Evolutionary conservation across 2,329 filamentous ascomycete species (phyloP), one percentile per base, ranked within the genome.

Genomic region (Epichloe elymi): DNA sequence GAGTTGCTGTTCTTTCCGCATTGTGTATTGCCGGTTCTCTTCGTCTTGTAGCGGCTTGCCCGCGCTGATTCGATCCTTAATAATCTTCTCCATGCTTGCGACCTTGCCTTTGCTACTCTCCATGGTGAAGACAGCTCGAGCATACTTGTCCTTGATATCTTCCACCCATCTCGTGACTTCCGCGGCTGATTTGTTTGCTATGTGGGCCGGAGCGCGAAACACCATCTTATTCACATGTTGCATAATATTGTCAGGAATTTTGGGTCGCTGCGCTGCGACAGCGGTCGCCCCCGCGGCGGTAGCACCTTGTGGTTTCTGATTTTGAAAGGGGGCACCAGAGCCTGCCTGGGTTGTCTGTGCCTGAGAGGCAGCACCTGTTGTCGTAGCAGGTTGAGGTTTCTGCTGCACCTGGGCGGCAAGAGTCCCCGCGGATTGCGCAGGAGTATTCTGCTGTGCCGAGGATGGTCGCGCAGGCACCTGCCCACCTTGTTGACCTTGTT

Each of bases 141-240:
- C 65, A 52, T 79, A 78, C 50, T 68, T 69, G 0, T 67, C 63
- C 57, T 71, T 76, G 35, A 71, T 64, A 1, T 76, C 71, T 7
- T 70, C 65, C 2, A 73, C 59, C 73, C 74, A 79, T 54, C 75
- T 74, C 2, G 67, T 66, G 4, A 69, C 65, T n/a, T 74, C 69
- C 0, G 67, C 64, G 3, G 68, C 64, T 15, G 64, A 59, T 53
- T 72, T 73, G 15, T 73, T 69, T 0, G 63, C 59, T 0, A 76
- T 49, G n/a, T 66, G 62, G 1, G 67, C 57, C 1, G 74, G 74
- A 1, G 71, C 62, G 14, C 67, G 64, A 56, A 74, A 79, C 2
- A 66, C 67, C 57, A 79, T 72, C 50, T 70, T 68, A 15, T 65
- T 71, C 19, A 78, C 64, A 53, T 76, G 74, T 5, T 70, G 63